Evolutionary conservation across 169 alveolate genomes (phyloP).

Genomic region (Plasmodium inui): DNA sequence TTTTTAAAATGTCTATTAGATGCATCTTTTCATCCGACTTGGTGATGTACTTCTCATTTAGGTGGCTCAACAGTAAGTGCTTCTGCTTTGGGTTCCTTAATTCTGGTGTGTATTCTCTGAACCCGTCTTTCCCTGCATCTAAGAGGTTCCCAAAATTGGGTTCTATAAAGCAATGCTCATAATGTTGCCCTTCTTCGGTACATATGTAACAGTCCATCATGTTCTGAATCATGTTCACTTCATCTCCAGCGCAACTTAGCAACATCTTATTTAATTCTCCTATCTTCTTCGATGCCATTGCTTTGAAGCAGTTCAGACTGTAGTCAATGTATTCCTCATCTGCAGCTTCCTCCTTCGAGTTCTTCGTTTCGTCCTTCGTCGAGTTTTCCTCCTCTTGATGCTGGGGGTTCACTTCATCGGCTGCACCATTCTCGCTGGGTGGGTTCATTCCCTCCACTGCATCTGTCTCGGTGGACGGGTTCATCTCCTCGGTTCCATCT

Average conservation of each 20-base stretch:
- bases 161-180: slow-evolving; percentile 6
- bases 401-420: not conserved
- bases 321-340: slow-evolving; percentile 32
- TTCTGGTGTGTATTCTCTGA: not conserved
- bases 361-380: slow-evolving; percentile 4
- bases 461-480: not conserved
- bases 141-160: not conserved
- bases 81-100: slow-evolving; percentile 10
- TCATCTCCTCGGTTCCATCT: not conserved
- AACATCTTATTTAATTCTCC: not conserved
- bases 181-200: not conserved
- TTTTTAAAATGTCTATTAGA: slow-evolving; percentile 12
- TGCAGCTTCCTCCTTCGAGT: not conserved
- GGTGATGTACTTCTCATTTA: slow-evolving; percentile 38
- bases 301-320: slow-evolving; percentile 5
- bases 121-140: not conserved
- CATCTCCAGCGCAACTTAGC: not conserved
- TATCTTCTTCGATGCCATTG: not conserved
- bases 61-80: not conserved
- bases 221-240: not conserved
- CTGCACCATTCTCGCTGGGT: not conserved
- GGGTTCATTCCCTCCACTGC: not conserved
- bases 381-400: not conserved
- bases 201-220: not conserved
- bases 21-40: slow-evolving; percentile 9